Conservation (phyloP, 352 stramenopile genomes). For the Globisporangium camurandrum region DNA sequence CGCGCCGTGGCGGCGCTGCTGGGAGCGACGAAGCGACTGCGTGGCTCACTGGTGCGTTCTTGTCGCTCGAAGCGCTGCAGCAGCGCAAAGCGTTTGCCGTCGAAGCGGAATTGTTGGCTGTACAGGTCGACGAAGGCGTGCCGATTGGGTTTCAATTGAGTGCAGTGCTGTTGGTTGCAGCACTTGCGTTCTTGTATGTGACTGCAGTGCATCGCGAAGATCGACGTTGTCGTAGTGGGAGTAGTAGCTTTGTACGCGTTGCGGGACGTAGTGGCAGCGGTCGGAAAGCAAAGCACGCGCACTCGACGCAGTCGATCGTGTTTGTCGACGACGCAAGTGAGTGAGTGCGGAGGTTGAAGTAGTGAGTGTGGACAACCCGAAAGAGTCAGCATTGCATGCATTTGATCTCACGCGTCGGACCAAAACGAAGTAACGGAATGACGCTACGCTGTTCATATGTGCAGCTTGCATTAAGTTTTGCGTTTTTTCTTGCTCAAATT, state of each 20-base stretch:
- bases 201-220: slow-evolving; percentile 12
- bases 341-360: slow-evolving; percentile 15
- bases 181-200: slow-evolving; percentile 42
- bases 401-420: too few relatives aligned
- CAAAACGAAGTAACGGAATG: too few relatives aligned
- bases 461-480: background rate
- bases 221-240: background rate
- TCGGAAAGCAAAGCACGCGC: slow-evolving; percentile 27
- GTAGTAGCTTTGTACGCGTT: slow-evolving; percentile 1
- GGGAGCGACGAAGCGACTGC: slow-evolving; percentile 24
- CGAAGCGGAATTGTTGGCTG: slow-evolving; percentile 41
- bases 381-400: background rate
- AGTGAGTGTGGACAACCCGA: background rate
- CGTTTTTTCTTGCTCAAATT: background rate
- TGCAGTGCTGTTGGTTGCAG: slow-evolving; percentile 43
- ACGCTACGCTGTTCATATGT: background rate
- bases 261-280: too few relatives aligned
- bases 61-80: slow-evolving; percentile 58
- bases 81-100: slow-evolving; percentile 19
- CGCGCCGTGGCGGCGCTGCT: too few relatives aligned
- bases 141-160: slow-evolving; percentile 65
- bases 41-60: slow-evolving; percentile 63
- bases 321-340: slow-evolving; percentile 73
- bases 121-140: slow-evolving; percentile 57
- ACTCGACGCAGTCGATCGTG: slow-evolving; percentile 42